Evolutionary conservation across 495 filamentous ascomycete genomes (phyloP), one percentile per base, ranked within the genome.

Genomic region (Neurospora terricola): DNA sequence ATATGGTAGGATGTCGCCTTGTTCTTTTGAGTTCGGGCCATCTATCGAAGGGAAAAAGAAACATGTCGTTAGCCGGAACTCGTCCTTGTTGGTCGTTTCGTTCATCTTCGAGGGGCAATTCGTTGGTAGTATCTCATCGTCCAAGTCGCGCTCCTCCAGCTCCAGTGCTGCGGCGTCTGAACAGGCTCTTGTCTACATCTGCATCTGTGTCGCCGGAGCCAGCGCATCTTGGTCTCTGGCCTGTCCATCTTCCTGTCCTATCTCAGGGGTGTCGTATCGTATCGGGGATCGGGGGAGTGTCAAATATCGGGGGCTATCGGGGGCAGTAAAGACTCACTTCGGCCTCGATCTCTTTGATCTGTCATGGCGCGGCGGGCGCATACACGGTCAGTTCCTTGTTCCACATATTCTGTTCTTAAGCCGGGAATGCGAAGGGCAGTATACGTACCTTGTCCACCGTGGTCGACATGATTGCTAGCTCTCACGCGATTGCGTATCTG

Each of bases 341-440:
- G 85, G 91, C 85, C 92, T 99, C 96, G 81, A 98, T 91, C 79
- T 94, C 93, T 82, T 97, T 99, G 87, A 99, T 99, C 93, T 98
- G 82, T 82, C 71, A 72, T 71, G 48, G 48, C 23, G 48, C 48
- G 48, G 48, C 48, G 48, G 40, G 39, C 74, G 77, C 73, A 74
- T 73, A 38, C 42, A 48, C 74, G 72, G 76, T 75, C 43, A 70
- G 70, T 69, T 66, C 39, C 39, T 2, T 72, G 27, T 6, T 59
- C 14, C 16, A 27, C 16, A 27, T 6, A n/a, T n/a, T n/a, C n/a
- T n/a, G 21, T 18, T 9, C 48, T 40, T 21, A 18, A 12, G 16
- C 4, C 69, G 38, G 48, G 10, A 21, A 12, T 27, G n/a, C 23
- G 6, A n/a, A 5, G 12, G 36, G 9, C 71, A 70, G 69, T 40